phyloP scores from a whole-genome alignment of 768 basidiomycete genomes.

The Phylloporus arenicola region DNA sequence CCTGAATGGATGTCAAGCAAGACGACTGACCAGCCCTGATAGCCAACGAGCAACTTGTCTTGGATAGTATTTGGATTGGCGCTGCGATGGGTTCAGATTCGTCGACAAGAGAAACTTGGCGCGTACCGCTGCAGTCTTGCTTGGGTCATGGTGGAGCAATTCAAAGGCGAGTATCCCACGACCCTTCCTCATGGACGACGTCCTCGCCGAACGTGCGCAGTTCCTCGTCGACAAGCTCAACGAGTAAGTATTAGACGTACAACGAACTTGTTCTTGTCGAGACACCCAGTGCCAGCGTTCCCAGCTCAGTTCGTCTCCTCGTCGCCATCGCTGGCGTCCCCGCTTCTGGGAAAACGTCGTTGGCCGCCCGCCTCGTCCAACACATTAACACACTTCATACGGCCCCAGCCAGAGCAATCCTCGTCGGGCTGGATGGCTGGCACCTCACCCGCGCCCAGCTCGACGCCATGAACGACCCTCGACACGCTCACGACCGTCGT shows the following conservation, averaged over 20 bases:
- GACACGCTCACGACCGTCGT: constrained; percentile 70
- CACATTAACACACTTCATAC: constrained; percentile 44
- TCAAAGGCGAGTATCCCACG: not conserved
- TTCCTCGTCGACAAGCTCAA: constrained; percentile 34
- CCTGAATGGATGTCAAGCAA: not conserved
- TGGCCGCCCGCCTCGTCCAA: constrained; percentile 55
- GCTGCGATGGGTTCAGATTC: constrained; percentile 25
- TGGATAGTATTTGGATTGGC: constrained; percentile 74
- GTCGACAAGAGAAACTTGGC: not conserved
- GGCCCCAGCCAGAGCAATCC: constrained; percentile 38
- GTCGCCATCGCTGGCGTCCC: constrained; percentile 77
- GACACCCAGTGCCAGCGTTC: constrained; percentile 8
- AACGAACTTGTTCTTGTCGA: not conserved
- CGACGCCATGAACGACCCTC: constrained; percentile 69
- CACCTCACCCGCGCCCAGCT: constrained; percentile 78
- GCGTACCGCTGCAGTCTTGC: not conserved
- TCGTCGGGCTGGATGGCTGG: constrained; percentile 89
- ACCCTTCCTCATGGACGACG: constrained; percentile 33
- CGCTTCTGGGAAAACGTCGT: constrained; percentile 81
- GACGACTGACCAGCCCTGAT: constrained; percentile 67
- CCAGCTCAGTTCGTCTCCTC: constrained; percentile 42
- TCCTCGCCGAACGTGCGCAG: constrained; percentile 36
- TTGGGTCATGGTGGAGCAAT: not conserved
- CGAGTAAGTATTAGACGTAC: constrained; percentile 29
- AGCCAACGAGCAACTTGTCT: constrained; percentile 79